phyloP scores from a whole-genome alignment of 805 yeast genomes.

The Pichia nanzhaoensis region DNA sequence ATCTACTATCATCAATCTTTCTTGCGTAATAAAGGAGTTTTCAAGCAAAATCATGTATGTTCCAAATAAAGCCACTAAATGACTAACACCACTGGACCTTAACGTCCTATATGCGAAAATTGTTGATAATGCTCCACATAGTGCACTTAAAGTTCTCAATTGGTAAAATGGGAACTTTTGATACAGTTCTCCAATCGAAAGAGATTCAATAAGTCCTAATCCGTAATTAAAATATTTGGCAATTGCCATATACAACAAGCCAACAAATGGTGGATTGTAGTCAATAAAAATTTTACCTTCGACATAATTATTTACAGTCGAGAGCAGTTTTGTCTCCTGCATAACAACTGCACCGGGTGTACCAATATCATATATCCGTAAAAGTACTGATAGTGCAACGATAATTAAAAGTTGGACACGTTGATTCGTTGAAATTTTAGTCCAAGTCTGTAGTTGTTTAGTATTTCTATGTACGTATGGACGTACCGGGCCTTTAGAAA shows the following conservation, averaged over 20 bases:
- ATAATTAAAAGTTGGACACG: slow-evolving; percentile 15
- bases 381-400: slow-evolving; percentile 35
- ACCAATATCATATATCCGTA: slow-evolving; percentile 54
- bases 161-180: slow-evolving; percentile 45
- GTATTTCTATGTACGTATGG: slow-evolving; percentile 4
- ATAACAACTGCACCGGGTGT: slow-evolving; percentile 76
- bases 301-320: slow-evolving; percentile 58
- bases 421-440: slow-evolving; percentile 3
- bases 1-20: slow-evolving; percentile 46
- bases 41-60: slow-evolving; percentile 51
- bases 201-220: slow-evolving; percentile 21
- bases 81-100: slow-evolving; percentile 48
- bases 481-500: slow-evolving; percentile 10
- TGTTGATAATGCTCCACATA: slow-evolving; percentile 47
- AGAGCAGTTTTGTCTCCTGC: slow-evolving; percentile 71
- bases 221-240: slow-evolving; percentile 50
- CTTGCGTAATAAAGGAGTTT: slow-evolving; percentile 55
- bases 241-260: slow-evolving; percentile 61
- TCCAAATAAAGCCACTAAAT: slow-evolving; percentile 44
- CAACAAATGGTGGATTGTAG: slow-evolving; percentile 75
- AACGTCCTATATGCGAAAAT: slow-evolving; percentile 49
- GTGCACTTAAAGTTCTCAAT: slow-evolving; percentile 53
- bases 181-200: neutral
- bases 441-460: neutral
- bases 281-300: slow-evolving; percentile 62